These are phyloP conservation scores for Xylariaceae sp. DNA, from an alignment of 2,329 filamentous ascomycete genomes.

Conservation along the genomic window DNA sequence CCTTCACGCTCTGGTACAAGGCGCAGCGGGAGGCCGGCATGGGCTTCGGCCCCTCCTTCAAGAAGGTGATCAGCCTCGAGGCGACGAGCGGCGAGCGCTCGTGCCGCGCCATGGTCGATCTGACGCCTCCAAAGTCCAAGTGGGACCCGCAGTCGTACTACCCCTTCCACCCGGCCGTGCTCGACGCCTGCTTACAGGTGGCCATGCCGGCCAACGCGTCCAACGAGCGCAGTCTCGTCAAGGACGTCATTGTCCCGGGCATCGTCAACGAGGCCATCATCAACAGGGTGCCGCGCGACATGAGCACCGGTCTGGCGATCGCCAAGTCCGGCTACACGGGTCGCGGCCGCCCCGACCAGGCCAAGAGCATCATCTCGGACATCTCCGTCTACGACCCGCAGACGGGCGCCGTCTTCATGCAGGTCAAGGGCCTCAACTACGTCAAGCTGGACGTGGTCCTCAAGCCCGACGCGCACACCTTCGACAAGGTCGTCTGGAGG, in stretches of 20 bases:
- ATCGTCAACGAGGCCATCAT: neutral
- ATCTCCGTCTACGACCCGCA: neutral
- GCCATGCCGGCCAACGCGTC: too few species aligned
- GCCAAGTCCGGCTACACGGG: neutral
- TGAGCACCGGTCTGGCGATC: neutral
- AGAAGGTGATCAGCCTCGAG: too few species aligned
- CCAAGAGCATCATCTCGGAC: neutral
- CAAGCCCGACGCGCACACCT: neutral
- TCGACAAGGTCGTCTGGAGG: neutral
- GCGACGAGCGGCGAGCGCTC: constrained; percentile 9
- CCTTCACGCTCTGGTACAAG: too few species aligned
- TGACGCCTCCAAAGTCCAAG: constrained; percentile 12
- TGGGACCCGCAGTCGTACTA: constrained; percentile 19
- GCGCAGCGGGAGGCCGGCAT: too few species aligned
- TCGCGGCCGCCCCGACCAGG: neutral
- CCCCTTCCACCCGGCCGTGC: constrained; percentile 28
- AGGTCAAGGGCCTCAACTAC: constrained; percentile 1
- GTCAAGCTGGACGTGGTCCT: neutral
- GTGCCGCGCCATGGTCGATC: constrained; percentile 16
- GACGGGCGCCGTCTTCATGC: neutral
- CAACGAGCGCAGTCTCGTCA: too few species aligned
- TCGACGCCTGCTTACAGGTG: constrained; percentile 30
- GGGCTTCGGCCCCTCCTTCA: too few species aligned
- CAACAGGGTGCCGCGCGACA: too few species aligned
- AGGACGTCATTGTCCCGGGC: neutral